phyloP scores from a whole-genome alignment of 176 grass and related monocot genomes.

The Zoysia japonica region DNA sequence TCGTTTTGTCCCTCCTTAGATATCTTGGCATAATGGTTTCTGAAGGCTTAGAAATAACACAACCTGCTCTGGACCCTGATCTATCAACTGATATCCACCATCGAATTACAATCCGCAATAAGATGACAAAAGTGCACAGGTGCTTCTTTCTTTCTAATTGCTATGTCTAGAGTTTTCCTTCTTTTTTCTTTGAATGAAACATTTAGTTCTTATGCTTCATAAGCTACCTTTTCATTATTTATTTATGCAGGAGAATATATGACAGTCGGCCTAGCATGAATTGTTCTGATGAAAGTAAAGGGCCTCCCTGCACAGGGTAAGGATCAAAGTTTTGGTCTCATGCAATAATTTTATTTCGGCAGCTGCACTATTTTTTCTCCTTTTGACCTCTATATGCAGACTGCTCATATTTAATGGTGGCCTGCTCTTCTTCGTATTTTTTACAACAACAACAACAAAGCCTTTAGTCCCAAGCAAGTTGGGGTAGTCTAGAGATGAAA shows the following conservation, averaged over 20 bases:
- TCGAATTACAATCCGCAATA: slow-evolving; percentile 87
- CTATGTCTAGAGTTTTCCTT: neutral
- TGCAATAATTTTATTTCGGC: slow-evolving; percentile 24
- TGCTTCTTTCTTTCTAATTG: slow-evolving; percentile 30
- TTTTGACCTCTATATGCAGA: neutral
- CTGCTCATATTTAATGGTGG: slow-evolving; percentile 5
- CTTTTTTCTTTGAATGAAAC: neutral
- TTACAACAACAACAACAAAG: no score
- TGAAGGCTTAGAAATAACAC: slow-evolving; percentile 96
- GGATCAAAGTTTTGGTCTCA: slow-evolving; percentile 12
- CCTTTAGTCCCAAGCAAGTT: no score
- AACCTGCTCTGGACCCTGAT: slow-evolving; percentile 91
- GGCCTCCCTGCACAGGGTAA: slow-evolving; percentile 98
- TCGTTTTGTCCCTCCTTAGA: slow-evolving; percentile 40
- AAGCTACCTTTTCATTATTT: slow-evolving; percentile 19
- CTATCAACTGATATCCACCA: slow-evolving; percentile 92
- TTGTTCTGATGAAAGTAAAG: slow-evolving; percentile 83
- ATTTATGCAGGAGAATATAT: slow-evolving; percentile 73
- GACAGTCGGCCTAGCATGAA: slow-evolving; percentile 70
- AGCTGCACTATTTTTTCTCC: neutral
- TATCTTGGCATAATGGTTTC: slow-evolving; percentile 96
- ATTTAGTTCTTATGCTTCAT: neutral
- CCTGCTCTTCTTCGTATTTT: neutral
- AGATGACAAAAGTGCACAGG: slow-evolving; percentile 89
- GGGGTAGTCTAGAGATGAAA: no score